Base-by-base conservation (phyloP, 768 basidiomycete species). In the Lactarius akahatsu region DNA sequence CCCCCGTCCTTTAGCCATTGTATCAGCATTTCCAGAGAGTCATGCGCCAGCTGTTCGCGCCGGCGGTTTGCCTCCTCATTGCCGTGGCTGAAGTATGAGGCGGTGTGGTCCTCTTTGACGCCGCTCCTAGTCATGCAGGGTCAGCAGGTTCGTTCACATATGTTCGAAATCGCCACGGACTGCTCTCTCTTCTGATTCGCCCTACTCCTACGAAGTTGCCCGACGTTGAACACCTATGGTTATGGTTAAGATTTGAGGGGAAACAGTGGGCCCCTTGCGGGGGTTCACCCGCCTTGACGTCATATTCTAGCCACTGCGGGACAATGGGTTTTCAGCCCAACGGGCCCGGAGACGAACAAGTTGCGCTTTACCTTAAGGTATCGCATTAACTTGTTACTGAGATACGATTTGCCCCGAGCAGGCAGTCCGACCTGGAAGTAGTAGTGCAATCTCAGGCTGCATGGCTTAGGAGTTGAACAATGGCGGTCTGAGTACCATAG, bases 371-470 rank as follows among this genome's bases (percentile, higher is more conserved):
- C 96, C 77, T 92, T 91, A 50, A 99, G 82, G 76, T 99, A 99
- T 66, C 96, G 86, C 90, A 88, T 94, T 68, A 99, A 85, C 79
- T 96, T 98, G 78, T 99, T 99, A 76, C 92, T 95, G 66, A 99
- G 85, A 77, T 98, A 99, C 2, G 96, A 98, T 79, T 99, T 99
- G 20, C 97, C 97, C 65, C 97, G 83, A 3, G 97, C 97, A n/a
- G 97, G 97, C 54, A 99, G 78, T 34, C 97, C 97, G 66, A 98
- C 94, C 94, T 96, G 70, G 16, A 64, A 40, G 30, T 15, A 47
- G 55, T 10, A 47, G 55, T 10, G 34, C 56, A 62, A 41, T 59
- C 38, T 60, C 16, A 59, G 30, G 26, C 8, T 43, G 38, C 43
- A 23, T 26, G 16, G 28, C 57, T 26, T 36, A 47, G 26, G 26